Evolutionary conservation across 75 land plant species (phyloP), one percentile per base, ranked within the genome.

Genomic region (Gnetum montanum): DNA sequence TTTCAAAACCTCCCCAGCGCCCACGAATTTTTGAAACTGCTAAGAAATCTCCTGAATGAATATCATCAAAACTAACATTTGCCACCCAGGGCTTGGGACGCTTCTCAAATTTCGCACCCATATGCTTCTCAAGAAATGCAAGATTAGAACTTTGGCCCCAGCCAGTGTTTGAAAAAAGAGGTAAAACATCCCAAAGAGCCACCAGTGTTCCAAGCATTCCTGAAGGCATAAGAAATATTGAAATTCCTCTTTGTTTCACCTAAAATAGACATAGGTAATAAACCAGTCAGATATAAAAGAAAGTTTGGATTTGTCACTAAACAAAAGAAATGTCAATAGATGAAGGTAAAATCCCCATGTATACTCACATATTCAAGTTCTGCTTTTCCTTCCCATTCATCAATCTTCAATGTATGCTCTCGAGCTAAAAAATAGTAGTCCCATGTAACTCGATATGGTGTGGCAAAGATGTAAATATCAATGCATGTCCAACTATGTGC

Each of bases 1-100:
- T 85, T 70, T 90, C 96, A 80, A 90, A 90, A 19, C 88, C 96
- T 54, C 96, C 96, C 96, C 96, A 90, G 13, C 92, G 82, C 31
- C 96, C 96, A 46, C 96, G 84, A 27, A 90, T 86, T 59, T 90
- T 90, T 34, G 96, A 90, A 1, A 90, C 57, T 8, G 96, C 96
- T 20, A 90, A 73, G 49, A 90, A 86, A 50, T 90, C 96, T 24
- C 96, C 96, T 67, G 96, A 86, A 40, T 90, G 84, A 28, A 90
- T 75, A 69, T 90, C 96, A 2, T 61, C 80, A 15, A 62, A 60
- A 38, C 61, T 80, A 24, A 90, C 66, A 6, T 66, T 75, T 19
- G 74, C 63, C 13, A 41, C 51, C 79, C 85, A 78, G 20, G 87
- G 84, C 38, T 72, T 60, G 23, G 71, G 66, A 54, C 92, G 87